Evolutionary conservation across 2,329 filamentous ascomycete genomes (phyloP).

Genomic region (Pseudohalonectria lignicola): DNA sequence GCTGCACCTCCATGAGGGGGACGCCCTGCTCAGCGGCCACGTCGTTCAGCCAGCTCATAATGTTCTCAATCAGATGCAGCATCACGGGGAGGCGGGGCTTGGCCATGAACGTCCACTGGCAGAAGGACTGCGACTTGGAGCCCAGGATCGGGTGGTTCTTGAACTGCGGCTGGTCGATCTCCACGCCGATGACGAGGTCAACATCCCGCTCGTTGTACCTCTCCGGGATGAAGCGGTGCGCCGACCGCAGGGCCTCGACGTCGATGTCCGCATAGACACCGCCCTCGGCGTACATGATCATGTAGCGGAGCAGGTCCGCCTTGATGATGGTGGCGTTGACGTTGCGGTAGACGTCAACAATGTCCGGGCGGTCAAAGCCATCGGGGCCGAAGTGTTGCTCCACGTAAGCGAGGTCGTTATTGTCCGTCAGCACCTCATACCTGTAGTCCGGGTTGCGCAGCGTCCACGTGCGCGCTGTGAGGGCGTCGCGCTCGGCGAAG

Average conservation of each 20-base stretch:
- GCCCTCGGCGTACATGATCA: slow-evolving; percentile 57
- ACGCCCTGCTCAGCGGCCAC: slow-evolving; percentile 48
- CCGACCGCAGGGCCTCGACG: slow-evolving; percentile 26
- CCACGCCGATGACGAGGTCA: slow-evolving; percentile 59
- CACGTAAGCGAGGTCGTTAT: slow-evolving; percentile 56
- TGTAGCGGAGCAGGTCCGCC: slow-evolving; percentile 54
- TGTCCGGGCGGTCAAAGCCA: slow-evolving; percentile 56
- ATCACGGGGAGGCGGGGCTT: slow-evolving; percentile 58
- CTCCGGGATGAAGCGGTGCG: slow-evolving; percentile 46
- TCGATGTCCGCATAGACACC: slow-evolving; percentile 37
- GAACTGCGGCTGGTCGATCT: slow-evolving; percentile 60
- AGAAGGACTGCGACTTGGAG: slow-evolving; percentile 58
- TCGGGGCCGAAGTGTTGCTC: slow-evolving; percentile 55
- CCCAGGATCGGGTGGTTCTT: slow-evolving; percentile 53
- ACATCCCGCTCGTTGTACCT: slow-evolving; percentile 53
- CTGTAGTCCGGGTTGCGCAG: slow-evolving; percentile 54
- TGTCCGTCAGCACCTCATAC: slow-evolving; percentile 60
- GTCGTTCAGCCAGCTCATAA: slow-evolving; percentile 53
- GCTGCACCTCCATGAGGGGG: slow-evolving; percentile 46
- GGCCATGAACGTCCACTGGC: slow-evolving; percentile 66
- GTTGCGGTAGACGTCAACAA: slow-evolving; percentile 47
- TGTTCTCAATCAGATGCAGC: slow-evolving; percentile 56
- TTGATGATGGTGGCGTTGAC: slow-evolving; percentile 56
- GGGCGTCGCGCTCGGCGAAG: slow-evolving; percentile 53
- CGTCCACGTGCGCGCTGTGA: slow-evolving; percentile 52